These are phyloP conservation scores for Trichosanthes truncata DNA, from an alignment of 306 rosid genomes.

Conservation along the genomic window DNA sequence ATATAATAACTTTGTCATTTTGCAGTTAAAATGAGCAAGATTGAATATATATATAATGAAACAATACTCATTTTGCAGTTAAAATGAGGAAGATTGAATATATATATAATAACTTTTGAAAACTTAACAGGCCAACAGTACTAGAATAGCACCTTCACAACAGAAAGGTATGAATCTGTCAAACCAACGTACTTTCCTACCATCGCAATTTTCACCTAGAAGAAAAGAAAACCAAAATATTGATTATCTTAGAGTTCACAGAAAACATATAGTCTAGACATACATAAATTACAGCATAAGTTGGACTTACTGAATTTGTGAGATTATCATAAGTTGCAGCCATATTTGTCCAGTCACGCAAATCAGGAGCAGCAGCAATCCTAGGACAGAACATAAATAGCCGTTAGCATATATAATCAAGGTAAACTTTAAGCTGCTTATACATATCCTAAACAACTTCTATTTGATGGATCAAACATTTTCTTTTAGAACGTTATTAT, in stretches of 20 bases:
- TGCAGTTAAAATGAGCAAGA: constrained; percentile 14
- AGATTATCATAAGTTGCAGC: constrained; percentile 84
- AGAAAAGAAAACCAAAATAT: constrained; percentile 18
- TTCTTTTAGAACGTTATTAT: not conserved
- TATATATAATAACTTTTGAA: not conserved
- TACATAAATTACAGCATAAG: constrained; percentile 10
- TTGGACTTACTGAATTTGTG: constrained; percentile 60
- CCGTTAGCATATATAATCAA: constrained; percentile 10
- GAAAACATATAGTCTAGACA: not conserved
- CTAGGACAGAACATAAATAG: constrained; percentile 35
- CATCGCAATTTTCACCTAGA: constrained; percentile 91
- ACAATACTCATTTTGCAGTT: not conserved
- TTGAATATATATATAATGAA: not conserved
- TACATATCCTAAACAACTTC: not conserved
- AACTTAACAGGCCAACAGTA: not conserved
- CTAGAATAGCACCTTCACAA: constrained; percentile 58
- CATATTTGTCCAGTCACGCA: constrained; percentile 80
- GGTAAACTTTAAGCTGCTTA: not conserved
- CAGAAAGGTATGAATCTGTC: constrained; percentile 93
- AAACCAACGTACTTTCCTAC: constrained; percentile 97
- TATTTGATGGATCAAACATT: not conserved
- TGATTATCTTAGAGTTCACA: constrained; percentile 12
- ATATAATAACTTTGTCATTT: no score
- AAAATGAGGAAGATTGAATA: constrained; percentile 13
- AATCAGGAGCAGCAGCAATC: constrained; percentile 59